Base-by-base conservation (phyloP, 805 yeast genomes). In the Metschnikowia similis region DNA sequence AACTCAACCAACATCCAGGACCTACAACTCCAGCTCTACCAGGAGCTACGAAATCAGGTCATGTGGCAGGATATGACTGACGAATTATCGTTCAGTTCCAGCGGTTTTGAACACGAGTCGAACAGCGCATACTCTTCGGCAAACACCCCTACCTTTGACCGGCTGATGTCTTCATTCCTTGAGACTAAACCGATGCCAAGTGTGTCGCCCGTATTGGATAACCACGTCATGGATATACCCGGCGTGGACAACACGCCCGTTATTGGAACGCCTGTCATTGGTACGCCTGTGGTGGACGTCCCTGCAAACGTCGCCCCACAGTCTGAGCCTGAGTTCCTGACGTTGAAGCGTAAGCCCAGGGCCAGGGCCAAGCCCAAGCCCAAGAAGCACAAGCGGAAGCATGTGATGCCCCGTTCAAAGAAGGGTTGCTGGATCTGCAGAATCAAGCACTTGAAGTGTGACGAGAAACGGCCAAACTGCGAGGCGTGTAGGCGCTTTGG, bases 361-460 rank as follows among this genome's bases (percentile, higher is more conserved):
- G 27, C 39, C 32, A 34, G 27, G 14, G n/a, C 45, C 28, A 41
- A 31, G 36, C n/a, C 37, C 27, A 31, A 41, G 26, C 60, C 66
- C 8, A 71, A 70, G 49, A 71, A 70, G 53, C 61, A 70, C 48
- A 72, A 73, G 13, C 59, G 77, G 34, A 63, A 72, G 49, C 66
- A 75, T 48, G 55, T 69, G 26, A 61, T 71, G 49, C 76, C 75
- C 2, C 58, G 77, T 41, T 70, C 75, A 2, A 70, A 70, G 50
- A 67, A 62, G 32, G 78, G 78, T 6, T 73, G 78, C 52, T 73
- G 78, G 78, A 70, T 73, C 48, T 73, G 78, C 52, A 60, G 78
- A 48, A 73, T 73, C 50, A 71, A 72, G 53, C 78, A 73, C 54
- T 63, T 73, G 49, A 73, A 73, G 53, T 73, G 78, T 56, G 76